These are phyloP conservation scores for Lactarius deliciosus DNA, from an alignment of 768 basidiomycete genomes.

Conservation along the genomic window DNA sequence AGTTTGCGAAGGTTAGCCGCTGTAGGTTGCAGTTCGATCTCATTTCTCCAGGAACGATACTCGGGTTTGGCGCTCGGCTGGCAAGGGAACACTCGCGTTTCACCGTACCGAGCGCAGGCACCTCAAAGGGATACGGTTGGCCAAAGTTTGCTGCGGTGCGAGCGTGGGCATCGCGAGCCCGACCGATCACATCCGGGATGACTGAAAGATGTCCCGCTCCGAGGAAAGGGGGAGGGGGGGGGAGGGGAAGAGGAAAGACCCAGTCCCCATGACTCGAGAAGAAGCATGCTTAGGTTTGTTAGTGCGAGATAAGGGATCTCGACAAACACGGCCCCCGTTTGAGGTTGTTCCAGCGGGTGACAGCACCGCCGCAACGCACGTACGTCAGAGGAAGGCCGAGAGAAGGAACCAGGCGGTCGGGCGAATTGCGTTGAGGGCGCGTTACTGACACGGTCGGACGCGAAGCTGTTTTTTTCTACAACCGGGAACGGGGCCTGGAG, in stretches of 20 bases:
- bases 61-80: slow-evolving; percentile 28
- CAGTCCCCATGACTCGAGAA: slow-evolving; percentile 16
- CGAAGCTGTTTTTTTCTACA: neutral
- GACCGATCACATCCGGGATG: slow-evolving; percentile 21
- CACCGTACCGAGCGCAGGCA: slow-evolving; percentile 15
- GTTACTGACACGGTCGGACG: slow-evolving; percentile 13
- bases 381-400: slow-evolving; percentile 21
- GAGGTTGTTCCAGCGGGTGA: slow-evolving; percentile 20
- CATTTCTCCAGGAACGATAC: slow-evolving; percentile 25
- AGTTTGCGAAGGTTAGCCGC: slow-evolving; percentile 29
- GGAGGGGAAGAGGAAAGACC: neutral
- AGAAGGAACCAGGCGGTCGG: slow-evolving; percentile 10
- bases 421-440: slow-evolving; percentile 18
- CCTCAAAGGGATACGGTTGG: neutral
- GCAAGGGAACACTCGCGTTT: slow-evolving; percentile 28
- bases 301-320: slow-evolving; percentile 20
- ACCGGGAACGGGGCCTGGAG: slow-evolving; percentile 21
- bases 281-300: neutral
- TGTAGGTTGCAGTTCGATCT: slow-evolving; percentile 26
- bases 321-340: slow-evolving; percentile 19
- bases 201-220: slow-evolving; percentile 3
- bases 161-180: slow-evolving; percentile 14
- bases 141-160: slow-evolving; percentile 18
- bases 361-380: slow-evolving; percentile 22
- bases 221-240: neutral